phyloP scores from a whole-genome alignment of 2,329 filamentous ascomycete genomes.

The Harringtonia lauricola region DNA sequence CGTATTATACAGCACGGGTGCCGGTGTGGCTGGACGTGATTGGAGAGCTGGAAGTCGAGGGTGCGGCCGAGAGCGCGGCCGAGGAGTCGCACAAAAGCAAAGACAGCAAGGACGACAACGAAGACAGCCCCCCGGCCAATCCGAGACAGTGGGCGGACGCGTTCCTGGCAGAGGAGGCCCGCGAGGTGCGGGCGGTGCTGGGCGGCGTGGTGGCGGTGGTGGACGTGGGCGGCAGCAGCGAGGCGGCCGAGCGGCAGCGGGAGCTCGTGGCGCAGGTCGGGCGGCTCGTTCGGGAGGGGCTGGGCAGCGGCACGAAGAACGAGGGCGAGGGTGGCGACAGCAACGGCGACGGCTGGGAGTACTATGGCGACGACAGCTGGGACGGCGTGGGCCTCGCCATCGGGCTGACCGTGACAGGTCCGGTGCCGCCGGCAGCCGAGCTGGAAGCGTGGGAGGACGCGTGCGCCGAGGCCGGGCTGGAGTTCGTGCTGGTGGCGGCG shows the following conservation, averaged over 20 bases:
- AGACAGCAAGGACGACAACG: background rate
- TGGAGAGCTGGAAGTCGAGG: slow-evolving; percentile 10
- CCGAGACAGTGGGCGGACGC: slow-evolving; percentile 43
- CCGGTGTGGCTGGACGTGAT: slow-evolving; percentile 54
- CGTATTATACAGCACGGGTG: slow-evolving; percentile 49
- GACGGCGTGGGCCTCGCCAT: slow-evolving; percentile 52
- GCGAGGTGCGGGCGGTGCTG: slow-evolving; percentile 49
- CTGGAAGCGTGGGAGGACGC: slow-evolving; percentile 51
- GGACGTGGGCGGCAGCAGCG: slow-evolving; percentile 18
- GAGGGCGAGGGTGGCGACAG: slow-evolving; percentile 27
- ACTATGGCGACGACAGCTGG: slow-evolving; percentile 39
- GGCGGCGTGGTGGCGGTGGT: slow-evolving; percentile 49
- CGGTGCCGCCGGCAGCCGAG: slow-evolving; percentile 17
- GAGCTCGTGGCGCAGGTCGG: slow-evolving; percentile 41
- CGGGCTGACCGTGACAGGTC: slow-evolving; percentile 28
- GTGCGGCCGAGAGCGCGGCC: background rate
- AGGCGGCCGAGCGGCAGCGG: slow-evolving; percentile 15
- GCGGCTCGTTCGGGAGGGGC: slow-evolving; percentile 49
- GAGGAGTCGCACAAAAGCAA: background rate
- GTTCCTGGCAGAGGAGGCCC: slow-evolving; percentile 50
- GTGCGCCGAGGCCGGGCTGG: slow-evolving; percentile 45
- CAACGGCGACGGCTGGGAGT: slow-evolving; percentile 27
- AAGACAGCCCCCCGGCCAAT: background rate
- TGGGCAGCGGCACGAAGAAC: slow-evolving; percentile 47
- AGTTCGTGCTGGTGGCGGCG: slow-evolving; percentile 45